Evolutionary conservation across 2,329 filamentous ascomycete species (phyloP), one percentile per base, ranked within the genome.

Genomic region (Curvularia hawaiiensis): DNA sequence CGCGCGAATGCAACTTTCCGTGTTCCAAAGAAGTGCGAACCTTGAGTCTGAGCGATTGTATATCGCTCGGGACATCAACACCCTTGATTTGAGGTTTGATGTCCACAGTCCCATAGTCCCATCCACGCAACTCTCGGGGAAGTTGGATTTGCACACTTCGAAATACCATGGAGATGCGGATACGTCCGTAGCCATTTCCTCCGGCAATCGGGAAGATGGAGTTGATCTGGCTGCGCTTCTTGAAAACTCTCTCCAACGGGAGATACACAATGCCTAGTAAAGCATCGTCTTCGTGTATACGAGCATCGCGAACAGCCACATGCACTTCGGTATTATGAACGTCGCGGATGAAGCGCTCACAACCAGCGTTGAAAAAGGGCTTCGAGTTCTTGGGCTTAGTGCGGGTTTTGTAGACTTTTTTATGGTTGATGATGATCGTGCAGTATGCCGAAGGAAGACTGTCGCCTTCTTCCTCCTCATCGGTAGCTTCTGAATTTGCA

Each of bases 311-410:
- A 1, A 91, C 88, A 1, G 83, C 81, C 30, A 92, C 77, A 62
- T 90, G 87, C 31, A 91, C 79, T 70, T 91, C 88, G 1, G 87
- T 83, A 12, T 82, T 85, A 16, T 79, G 80, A 83, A 88, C 91
- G 69, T 92, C 86, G 12, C 85, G 80, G 39, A 92, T 82, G 61
- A 91, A 90, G 5, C 88, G 83, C 71, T 92, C 90, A 2, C 86
- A 90, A 6, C 88, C 88, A 3, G 90, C 89, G 62, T 92, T 92
- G 80, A 90, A 92, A 74, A 91, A 92, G 0, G 90, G 90, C 66
- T 90, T 91, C 0, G 86, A 83, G 60, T 91, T 91, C 77, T 91
- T 90, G 1, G 90, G 89, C 75, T 92, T 92, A 0, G 89, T 90
- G 16, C 90, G 80, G 2, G 89, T 90, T 65, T 84, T 87, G 77